Evolutionary conservation across 306 rosid species (phyloP).

Genomic region (Acacia acuminata): DNA sequence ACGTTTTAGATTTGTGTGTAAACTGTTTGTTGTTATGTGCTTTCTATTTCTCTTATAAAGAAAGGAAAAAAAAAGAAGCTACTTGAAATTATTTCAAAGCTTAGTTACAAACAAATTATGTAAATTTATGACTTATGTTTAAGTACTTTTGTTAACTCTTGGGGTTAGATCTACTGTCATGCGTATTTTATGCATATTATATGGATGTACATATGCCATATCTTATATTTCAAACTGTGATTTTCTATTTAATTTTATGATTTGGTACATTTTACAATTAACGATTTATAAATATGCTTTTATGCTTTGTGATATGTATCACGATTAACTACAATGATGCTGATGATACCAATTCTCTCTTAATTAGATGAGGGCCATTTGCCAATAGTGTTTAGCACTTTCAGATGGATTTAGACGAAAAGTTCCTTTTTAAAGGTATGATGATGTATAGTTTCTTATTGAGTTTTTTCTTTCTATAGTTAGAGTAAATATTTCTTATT

Average conservation of each 20-base stretch:
- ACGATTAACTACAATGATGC: background rate
- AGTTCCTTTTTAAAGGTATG: constrained; percentile 66
- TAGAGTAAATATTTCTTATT: background rate
- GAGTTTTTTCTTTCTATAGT: background rate
- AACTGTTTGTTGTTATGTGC: background rate
- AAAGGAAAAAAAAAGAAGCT: background rate
- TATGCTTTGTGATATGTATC: background rate
- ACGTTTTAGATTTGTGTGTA: background rate
- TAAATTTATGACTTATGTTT: background rate
- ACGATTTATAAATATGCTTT: background rate
- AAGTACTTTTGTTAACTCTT: background rate
- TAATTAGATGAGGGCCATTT: constrained; percentile 42
- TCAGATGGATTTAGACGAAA: constrained; percentile 76
- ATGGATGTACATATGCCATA: background rate
- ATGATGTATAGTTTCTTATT: constrained; percentile 29
- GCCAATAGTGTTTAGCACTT: constrained; percentile 30
- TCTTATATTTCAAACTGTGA: background rate
- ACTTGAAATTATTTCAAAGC: background rate
- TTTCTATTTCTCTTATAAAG: background rate
- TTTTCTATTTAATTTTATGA: background rate
- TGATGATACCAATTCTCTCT: constrained; percentile 25
- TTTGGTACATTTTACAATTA: background rate
- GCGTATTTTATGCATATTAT: background rate
- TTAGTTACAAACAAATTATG: background rate
- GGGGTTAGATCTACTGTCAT: background rate